These are phyloP conservation scores for Paecilomyces fulvus DNA, from an alignment of 2,329 filamentous ascomycete genomes.

Conservation along the genomic window DNA sequence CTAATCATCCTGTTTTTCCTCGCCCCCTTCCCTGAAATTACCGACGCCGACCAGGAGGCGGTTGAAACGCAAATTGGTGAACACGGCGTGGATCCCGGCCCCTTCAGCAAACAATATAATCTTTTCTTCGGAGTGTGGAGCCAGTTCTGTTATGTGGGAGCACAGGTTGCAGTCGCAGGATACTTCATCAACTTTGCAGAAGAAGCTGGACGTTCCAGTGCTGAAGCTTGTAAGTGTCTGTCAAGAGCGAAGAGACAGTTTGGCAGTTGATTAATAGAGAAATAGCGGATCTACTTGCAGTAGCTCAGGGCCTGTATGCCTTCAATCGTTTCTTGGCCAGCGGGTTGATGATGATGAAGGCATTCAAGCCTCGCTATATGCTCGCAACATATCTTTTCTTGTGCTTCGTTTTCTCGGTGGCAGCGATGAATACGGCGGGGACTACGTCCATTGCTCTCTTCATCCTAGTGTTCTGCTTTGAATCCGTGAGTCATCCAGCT, in stretches of 20 bases:
- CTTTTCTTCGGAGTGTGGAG: conserved; percentile 53
- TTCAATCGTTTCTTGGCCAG: conserved; percentile 50
- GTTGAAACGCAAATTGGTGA: conserved; percentile 39
- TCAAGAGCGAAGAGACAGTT: conserved; percentile 9
- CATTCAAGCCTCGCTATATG: conserved; percentile 48
- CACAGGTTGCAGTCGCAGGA: conserved; percentile 39
- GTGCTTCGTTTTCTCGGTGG: conserved; percentile 48
- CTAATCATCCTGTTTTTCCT: conserved; percentile 53
- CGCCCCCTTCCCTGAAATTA: conserved; percentile 47
- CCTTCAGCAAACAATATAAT: conserved; percentile 51
- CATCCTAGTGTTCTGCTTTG: conserved; percentile 22
- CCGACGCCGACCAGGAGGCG: conserved; percentile 53
- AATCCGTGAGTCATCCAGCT: conserved; percentile 10
- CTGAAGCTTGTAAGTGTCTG: conserved; percentile 11
- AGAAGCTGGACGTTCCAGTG: conserved; percentile 30
- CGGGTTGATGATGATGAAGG: conserved; percentile 44
- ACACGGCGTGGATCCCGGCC: conserved; percentile 15
- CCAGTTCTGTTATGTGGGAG: conserved; percentile 57
- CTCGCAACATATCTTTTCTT: conserved; percentile 46
- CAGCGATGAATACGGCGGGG: conserved; percentile 44
- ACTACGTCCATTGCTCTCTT: conserved; percentile 48
- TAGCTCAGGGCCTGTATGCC: conserved; percentile 52
- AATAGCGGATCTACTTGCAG: conserved; percentile 47
- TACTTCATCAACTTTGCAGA: conserved; percentile 49
- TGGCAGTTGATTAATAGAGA: conserved; percentile 6